These are phyloP conservation scores for Boletus pseudopeckii DNA, from an alignment of 768 basidiomycete species.

Conservation along the genomic window DNA sequence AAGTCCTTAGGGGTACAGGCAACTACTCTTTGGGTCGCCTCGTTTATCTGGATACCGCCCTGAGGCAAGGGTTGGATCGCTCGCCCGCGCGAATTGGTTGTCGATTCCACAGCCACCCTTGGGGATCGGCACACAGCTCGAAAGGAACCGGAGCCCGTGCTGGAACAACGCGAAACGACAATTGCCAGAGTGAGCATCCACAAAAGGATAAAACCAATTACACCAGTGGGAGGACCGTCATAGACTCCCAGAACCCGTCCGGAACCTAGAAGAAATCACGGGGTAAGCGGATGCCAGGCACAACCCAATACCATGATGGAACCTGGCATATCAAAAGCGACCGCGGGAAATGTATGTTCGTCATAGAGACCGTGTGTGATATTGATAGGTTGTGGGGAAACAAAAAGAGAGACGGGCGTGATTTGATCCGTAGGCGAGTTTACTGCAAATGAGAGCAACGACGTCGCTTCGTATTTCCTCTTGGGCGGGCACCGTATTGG, in stretches of 20 bases:
- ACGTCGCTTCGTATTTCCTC: slow-evolving; percentile 1
- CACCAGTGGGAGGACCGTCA: neutral
- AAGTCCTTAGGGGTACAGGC: neutral
- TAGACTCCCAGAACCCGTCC: neutral
- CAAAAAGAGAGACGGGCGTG: neutral
- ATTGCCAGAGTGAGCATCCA: slow-evolving; percentile 3
- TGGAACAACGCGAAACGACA: neutral
- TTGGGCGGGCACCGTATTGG: slow-evolving; percentile 9
- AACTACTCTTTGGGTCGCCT: neutral
- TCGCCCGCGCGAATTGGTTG: neutral
- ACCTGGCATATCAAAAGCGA: slow-evolving; percentile 3
- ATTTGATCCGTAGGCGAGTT: neutral
- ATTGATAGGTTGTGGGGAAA: neutral
- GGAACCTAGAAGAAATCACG: neutral
- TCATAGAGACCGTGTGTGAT: neutral
- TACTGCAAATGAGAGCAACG: neutral
- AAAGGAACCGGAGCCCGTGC: neutral
- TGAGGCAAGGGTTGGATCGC: too few species aligned
- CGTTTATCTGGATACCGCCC: neutral
- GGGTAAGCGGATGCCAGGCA: neutral
- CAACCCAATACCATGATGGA: neutral
- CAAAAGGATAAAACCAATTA: neutral
- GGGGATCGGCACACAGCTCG: neutral
- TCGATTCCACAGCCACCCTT: neutral
- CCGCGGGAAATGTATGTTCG: neutral